Evolutionary conservation across 345 rosid genomes (phyloP), one percentile per base, ranked within the genome.

Genomic region (Firmiana major): DNA sequence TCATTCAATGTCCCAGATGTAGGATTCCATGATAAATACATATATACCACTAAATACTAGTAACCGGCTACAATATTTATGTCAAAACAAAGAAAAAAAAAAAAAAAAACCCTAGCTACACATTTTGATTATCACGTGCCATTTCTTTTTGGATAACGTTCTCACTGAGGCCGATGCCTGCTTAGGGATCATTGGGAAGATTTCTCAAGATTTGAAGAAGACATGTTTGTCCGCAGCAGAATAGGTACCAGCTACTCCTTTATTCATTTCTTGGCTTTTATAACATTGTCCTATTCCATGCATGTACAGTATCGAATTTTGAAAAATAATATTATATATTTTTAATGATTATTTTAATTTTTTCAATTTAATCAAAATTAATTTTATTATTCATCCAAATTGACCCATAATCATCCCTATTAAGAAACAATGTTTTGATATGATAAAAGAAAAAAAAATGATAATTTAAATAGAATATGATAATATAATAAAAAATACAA

Each of bases 191-290:
- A 36, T n/a, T 55, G 28, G 19, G 22, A 22, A 38, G 63, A 55
- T 73, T n/a, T 64, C 13, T 16, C 69, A 16, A 64, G 69, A 64
- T 64, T 17, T 64, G 69, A 64, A 21, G 36, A 38, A 64, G 69
- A 64, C 13, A 36, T 64, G n/a, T 22, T 64, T 31, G 11, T 63
- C 63, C 34, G 2, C 1, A 54, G 62, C 36, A 8, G 13, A 4
- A 58, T 22, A 59, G n/a, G n/a, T n/a, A n/a, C n/a, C n/a, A n/a
- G n/a, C n/a, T n/a, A n/a, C n/a, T 24, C 63, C 10, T 57, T 57
- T 3, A 31, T 31, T 31, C 62, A 21, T 3, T n/a, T 57, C 28
- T 57, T 21, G 21, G 28, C 13, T 57, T 57, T 53, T 21, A 1
- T 9, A 8, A 57, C 62, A 21, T 8, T 57, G 28, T 57, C 13